These are phyloP conservation scores for Neurospora sp. DNA, from an alignment of 2,329 filamentous ascomycete genomes.

Conservation along the genomic window DNA sequence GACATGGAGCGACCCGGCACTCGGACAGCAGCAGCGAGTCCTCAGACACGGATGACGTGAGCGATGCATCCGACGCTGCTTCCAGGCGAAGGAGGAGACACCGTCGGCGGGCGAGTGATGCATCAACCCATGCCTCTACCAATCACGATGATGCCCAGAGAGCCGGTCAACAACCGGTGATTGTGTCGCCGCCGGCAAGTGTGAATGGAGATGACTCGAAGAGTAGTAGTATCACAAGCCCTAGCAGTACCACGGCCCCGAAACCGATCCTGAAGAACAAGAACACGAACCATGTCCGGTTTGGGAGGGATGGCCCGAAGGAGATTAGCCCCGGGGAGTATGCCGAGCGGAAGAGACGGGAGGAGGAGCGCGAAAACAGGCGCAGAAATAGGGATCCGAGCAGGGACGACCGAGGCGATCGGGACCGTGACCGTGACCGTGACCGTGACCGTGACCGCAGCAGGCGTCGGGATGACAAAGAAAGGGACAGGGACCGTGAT, in stretches of 20 bases:
- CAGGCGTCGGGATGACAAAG: slow-evolving; percentile 21
- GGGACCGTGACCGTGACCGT: slow-evolving; percentile 31
- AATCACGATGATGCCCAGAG: slow-evolving; percentile 21
- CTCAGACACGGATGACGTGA: slow-evolving; percentile 20
- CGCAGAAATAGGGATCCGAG: slow-evolving; percentile 10
- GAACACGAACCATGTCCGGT: slow-evolving; percentile 47
- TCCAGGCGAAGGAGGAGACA: not conserved
- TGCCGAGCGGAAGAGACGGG: slow-evolving; percentile 10
- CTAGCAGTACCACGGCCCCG: slow-evolving; percentile 29
- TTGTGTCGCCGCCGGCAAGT: slow-evolving; percentile 27
- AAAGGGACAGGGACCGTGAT: slow-evolving; percentile 26
- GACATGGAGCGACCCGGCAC: slow-evolving; percentile 5
- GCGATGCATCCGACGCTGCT: slow-evolving; percentile 16
- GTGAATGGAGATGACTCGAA: slow-evolving; percentile 22
- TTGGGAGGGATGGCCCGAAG: slow-evolving; percentile 36
- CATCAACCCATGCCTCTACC: slow-evolving; percentile 6
- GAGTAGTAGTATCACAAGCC: slow-evolving; percentile 26
- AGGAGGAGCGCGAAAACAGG: slow-evolving; percentile 20
- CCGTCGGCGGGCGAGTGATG: not conserved
- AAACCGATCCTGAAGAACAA: slow-evolving; percentile 55
- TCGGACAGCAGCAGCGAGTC: slow-evolving; percentile 12
- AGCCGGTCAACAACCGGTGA: slow-evolving; percentile 31
- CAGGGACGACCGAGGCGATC: slow-evolving; percentile 13
- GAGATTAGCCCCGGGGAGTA: slow-evolving; percentile 29
- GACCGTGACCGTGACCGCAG: slow-evolving; percentile 31